Evolutionary conservation across 2,329 filamentous ascomycete genomes (phyloP), one percentile per base, ranked within the genome.

Genomic region (Rutstroemia sp.): DNA sequence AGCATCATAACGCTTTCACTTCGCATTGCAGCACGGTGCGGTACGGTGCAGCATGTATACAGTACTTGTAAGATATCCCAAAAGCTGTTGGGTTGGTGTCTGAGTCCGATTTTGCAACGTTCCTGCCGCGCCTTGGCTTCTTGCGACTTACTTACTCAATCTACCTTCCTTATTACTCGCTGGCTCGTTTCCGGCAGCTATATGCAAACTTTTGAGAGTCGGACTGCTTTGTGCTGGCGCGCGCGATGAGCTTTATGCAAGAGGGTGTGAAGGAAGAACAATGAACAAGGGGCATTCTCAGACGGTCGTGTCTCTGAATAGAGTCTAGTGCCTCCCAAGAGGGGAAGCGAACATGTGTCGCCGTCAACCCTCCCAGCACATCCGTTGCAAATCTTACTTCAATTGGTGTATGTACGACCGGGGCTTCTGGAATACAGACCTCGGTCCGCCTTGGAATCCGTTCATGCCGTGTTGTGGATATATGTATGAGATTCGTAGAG

Each of bases 381-480:
- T 44, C 52, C 46, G 46, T 50, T 50, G 19, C 34, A 21, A 19
- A 16, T 21, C 27, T n/a, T 34, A 41, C n/a, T 55, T 44, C 37
- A 34, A 55, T 55, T 55, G 52, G 52, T 55, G 46, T 55, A 19
- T 34, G 52, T 55, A 44, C 52, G 52, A 55, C 38, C 9, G 19
- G 46, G 46, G 46, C 47, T 25, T 50, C 23, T 44, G 12, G 18
- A 50, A 49, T 21, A 30, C 27, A 44, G 39, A 41, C 45, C 49
- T 50, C 46, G 52, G 52, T 50, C 52, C 52, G 52, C 19, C 14
- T 38, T 50, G 21, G n/a, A 50, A 21, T 50, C 25, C 46, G 46
- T 42, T 23, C 44, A 38, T 54, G 52, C 52, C 52, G 52, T 54
- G 14, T 18, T 23, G 18, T 41, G 42, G 19, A 30, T 47, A 30